Base-by-base conservation (phyloP, 805 yeast species). In the Wickerhamiella alocasiicola region DNA sequence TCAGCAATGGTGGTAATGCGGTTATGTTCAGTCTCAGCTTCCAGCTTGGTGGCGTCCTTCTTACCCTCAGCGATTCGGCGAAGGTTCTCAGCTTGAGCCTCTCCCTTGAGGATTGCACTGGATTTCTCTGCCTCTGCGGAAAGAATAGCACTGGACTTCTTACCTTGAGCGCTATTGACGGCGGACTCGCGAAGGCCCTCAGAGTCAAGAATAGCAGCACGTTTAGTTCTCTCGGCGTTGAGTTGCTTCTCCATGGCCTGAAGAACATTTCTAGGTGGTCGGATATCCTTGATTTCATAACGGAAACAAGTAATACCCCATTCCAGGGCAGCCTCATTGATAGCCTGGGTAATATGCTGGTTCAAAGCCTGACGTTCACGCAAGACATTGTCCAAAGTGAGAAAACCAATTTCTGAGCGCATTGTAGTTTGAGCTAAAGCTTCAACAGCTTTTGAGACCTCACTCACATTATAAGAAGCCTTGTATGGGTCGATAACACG, bases 201-300 rank as follows among this genome's bases (percentile, higher is more conserved):
- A 35, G 83, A 75, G 51, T 81, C 93, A 54, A 81, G 67, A 49
- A 81, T 81, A 56, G 80, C 85, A 2, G 93, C 91, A 49, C 91
- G 67, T 57, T 81, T 81, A 39, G 84, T 75, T 52, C 93, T 65
- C 56, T 81, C 91, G 33, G 88, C 88, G 43, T 77, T 70, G 17
- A 81, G 91, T 57, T 79, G 91, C 57, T 87, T 70, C 59, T 81
- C 88, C 93, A 81, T 81, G 16, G 91, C 85, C 49, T 76, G 82
- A 52, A 81, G 70, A 6, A 81, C 91, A 50, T 80, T 80, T 25
- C 68, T 68, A 2, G 93, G 93, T 1, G 91, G 93, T 54, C 81
- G 84, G 42, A 81, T 81, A 54, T 81, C 91, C 51, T 84, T 70
- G 57, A 81, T 80, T 58, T 81, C 93, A 56, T 81, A 81, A 56